Evolutionary conservation across 2,329 filamentous ascomycete genomes (phyloP), one percentile per base, ranked within the genome.

Genomic region (Aspergillus persii): DNA sequence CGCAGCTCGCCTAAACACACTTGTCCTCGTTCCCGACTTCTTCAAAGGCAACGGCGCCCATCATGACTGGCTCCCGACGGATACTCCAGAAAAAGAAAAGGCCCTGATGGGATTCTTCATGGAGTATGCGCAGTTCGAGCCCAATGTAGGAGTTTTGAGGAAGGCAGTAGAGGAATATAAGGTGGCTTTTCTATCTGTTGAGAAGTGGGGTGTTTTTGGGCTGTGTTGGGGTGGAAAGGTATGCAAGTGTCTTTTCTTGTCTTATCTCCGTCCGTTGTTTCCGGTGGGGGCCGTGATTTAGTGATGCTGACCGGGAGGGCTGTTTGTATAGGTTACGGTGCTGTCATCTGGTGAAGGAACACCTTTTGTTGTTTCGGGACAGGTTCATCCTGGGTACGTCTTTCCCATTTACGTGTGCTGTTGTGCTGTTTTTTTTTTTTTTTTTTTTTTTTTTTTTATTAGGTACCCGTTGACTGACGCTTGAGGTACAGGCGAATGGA

Each of bases 201-300:
- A 82, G 69, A 83, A 81, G 54, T 86, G 85, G 80, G 87, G 77
- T n/a, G 77, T 86, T 53, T 65, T 88, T 48, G 88, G 88, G 74
- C 84, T 83, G 74, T 91, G 89, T 79, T 91, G 87, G 87, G 88
- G 88, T 63, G 88, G 86, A 65, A 91, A 91, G 77, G 83, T 89
- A 8, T 81, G 82, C 18, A 23, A 23, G 18, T 23, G 18, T 23
- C 18, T 23, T 23, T 23, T 23, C 18, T 23, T 23, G 18, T 23
- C 18, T 23, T 23, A 23, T 23, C 18, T 23, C 18, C 18, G 18
- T 23, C 18, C 18, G 18, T 23, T 23, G 18, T 23, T 23, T 23
- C 18, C 18, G 18, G 18, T 1, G 18, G 18, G 18, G 18, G 18
- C 18, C 18, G 18, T 36, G 30, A 26, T 15, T 12, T 36, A 3